Evolutionary conservation across 768 basidiomycete species (phyloP), one percentile per base, ranked within the genome.

Genomic region (Clavaria fumosa): DNA sequence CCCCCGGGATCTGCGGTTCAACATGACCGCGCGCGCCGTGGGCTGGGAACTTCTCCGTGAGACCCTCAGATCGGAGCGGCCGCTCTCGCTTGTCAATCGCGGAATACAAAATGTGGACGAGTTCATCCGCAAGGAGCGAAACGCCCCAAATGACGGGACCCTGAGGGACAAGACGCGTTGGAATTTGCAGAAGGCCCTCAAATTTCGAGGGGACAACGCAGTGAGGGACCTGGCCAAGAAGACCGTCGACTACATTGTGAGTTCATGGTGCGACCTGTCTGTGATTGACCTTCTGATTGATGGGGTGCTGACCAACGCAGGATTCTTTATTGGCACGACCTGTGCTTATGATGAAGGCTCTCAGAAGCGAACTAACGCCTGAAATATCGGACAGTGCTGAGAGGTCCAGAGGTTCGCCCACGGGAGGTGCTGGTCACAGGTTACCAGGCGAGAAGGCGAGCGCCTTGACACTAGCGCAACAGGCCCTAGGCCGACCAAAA

Each of bases 21-120:
- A 91, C 54, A 73, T 91, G 66, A 79, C 84, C 11, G 82, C 93
- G 17, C 73, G 85, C 37, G 74, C 85, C 1, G 68, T 91, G 21
- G 95, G 89, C 1, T 75, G 83, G 65, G 91, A 97, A 50, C 48
- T 88, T 23, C 50, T 82, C 41, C 67, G 67, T 33, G 64, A 69
- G 44, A 70, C 64, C 43, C 53, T 84, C 24, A 62, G 58, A 42
- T 56, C 47, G 26, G 53, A 62, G 31, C 55, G 59, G 14, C 64
- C 70, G 11, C 53, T 62, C 30, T 50, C 59, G 22, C 51, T 78
- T 23, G 63, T 77, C 30, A 69, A 72, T 27, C 53, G 57, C 3
- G 74, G 77, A 33, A 61, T 68, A 4, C 41, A 55, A 15, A 62
- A 63, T 37, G 57, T 71, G 3, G 53, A 55, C 21, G 51, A 66